Percentiles rank a stretch among this genome's conserved stretches.
phyloP scores from a whole-genome alignment of 257 asterid species.

The Nicotiana otophora region DNA sequence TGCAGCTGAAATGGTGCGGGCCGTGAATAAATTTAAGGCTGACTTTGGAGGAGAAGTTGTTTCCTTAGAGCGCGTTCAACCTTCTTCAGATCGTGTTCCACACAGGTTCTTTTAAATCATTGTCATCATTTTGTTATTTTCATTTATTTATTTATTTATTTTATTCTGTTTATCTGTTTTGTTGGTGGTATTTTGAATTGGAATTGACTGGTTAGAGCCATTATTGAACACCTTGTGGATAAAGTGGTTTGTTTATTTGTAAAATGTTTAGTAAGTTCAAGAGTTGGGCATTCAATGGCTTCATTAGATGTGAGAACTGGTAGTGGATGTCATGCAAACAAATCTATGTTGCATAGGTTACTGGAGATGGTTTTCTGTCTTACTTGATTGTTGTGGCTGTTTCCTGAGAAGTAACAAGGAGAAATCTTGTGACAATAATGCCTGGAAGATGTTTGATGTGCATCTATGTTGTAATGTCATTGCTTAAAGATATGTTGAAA shows the following conservation, averaged over 20 bases:
- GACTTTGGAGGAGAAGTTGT: constrained; percentile 91
- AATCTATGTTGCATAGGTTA: neutral
- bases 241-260: neutral
- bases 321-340: neutral
- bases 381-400: neutral
- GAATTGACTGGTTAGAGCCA: neutral
- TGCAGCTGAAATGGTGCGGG: constrained; percentile 78
- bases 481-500: neutral
- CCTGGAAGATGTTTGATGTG: neutral
- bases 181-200: neutral
- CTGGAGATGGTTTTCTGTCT: neutral
- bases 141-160: neutral
- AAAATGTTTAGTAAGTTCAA: neutral
- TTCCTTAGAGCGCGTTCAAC: constrained; percentile 84
- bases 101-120: constrained; percentile 64
- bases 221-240: neutral
- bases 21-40: constrained; percentile 88
- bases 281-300: neutral
- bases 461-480: neutral
- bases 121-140: neutral
- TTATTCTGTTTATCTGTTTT: neutral
- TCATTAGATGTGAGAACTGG: neutral
- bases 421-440: neutral
- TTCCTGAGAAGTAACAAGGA: neutral
- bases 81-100: constrained; percentile 95